Conservation (phyloP, 179 eudicot species). For the Beta lomatogona region DNA sequence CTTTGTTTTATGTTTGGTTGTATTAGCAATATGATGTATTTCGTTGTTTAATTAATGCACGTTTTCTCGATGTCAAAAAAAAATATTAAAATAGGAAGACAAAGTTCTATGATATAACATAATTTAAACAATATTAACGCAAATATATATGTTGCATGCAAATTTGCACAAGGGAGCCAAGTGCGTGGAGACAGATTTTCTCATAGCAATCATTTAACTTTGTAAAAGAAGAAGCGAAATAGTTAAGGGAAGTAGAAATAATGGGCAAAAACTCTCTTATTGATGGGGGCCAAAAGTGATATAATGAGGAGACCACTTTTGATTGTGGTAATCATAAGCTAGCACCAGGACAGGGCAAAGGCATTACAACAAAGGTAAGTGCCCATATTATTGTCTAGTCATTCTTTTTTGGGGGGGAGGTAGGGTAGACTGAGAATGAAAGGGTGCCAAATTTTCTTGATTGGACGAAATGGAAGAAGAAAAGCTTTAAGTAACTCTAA, state of each 20-base stretch:
- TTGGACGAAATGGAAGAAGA: background rate
- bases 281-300: slow-evolving; percentile 35
- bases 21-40: too few species aligned
- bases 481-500: too few species aligned
- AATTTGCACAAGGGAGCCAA: background rate
- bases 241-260: slow-evolving; percentile 11
- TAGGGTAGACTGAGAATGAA: too few species aligned
- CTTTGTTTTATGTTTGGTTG: too few species aligned
- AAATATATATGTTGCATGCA: slow-evolving; percentile 28
- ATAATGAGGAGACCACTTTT: slow-evolving; percentile 36
- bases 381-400: slow-evolving; percentile 15
- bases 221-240: slow-evolving; percentile 29
- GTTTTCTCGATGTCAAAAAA: too few species aligned
- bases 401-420: background rate
- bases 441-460: background rate
- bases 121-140: background rate
- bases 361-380: slow-evolving; percentile 16
- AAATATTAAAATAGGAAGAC: too few species aligned
- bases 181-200: slow-evolving; percentile 53
- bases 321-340: slow-evolving; percentile 43
- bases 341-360: slow-evolving; percentile 19
- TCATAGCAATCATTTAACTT: slow-evolving; percentile 38
- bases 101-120: too few species aligned
- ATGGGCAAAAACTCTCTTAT: slow-evolving; percentile 22
- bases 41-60: too few species aligned